Conservation (phyloP, 139 green algal species). For the Desmodesmus armatus region DNA sequence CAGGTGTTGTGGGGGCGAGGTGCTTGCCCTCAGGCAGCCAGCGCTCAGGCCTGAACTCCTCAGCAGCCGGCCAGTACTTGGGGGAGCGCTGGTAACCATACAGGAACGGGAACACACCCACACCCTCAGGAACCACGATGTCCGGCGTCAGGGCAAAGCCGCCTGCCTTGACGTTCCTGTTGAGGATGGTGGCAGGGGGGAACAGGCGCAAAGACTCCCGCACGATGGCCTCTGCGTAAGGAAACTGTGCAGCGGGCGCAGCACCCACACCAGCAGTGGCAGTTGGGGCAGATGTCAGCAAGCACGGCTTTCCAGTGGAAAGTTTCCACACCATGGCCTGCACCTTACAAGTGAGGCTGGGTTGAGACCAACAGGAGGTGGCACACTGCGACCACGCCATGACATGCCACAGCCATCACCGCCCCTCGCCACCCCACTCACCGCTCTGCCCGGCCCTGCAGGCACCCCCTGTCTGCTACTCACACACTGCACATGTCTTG, state of each 20-base stretch:
- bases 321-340: no score
- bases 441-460: no score
- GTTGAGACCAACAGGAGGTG: no score
- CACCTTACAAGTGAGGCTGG: no score
- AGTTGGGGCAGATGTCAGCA: background rate
- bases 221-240: slow-evolving; percentile 66
- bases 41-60: slow-evolving; percentile 67
- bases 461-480: background rate
- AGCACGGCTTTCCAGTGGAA: background rate
- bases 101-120: slow-evolving; percentile 28
- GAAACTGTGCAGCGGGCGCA: slow-evolving; percentile 39
- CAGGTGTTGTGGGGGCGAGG: slow-evolving; percentile 9
- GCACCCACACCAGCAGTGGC: background rate
- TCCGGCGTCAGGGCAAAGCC: slow-evolving; percentile 25
- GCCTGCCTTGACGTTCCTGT: slow-evolving; percentile 9
- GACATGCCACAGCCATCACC: no score
- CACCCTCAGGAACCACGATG: background rate
- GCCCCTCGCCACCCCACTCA: no score
- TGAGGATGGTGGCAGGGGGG: slow-evolving; percentile 53
- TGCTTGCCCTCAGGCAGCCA: slow-evolving; percentile 52
- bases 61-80: slow-evolving; percentile 53
- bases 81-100: slow-evolving; percentile 64
- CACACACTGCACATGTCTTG: background rate
- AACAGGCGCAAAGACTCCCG: slow-evolving; percentile 69
- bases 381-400: no score